phyloP scores from a whole-genome alignment of 2,329 filamentous ascomycete species.

The Scedosporium aurantiacum region DNA sequence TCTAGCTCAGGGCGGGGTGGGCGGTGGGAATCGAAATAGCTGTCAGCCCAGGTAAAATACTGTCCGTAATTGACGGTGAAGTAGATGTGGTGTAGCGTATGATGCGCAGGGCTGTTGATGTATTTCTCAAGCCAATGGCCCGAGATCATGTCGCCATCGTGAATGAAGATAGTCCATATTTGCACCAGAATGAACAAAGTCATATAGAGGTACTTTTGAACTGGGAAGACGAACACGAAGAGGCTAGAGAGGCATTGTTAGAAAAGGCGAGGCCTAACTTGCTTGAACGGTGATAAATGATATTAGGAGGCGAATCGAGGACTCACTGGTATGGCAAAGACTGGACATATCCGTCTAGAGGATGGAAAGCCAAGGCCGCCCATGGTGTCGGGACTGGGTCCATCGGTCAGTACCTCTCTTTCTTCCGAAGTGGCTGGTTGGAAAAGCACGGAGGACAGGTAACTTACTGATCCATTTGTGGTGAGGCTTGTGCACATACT shows the following conservation, averaged over 20 bases:
- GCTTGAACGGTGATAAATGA: too few relatives aligned
- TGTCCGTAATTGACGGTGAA: conserved; percentile 39
- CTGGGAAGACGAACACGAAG: conserved; percentile 32
- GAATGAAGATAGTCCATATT: conserved; percentile 38
- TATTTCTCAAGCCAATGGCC: conserved; percentile 34
- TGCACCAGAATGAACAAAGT: conserved; percentile 32
- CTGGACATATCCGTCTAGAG: conserved; percentile 33
- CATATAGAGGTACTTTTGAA: conserved; percentile 34
- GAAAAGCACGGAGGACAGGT: background rate
- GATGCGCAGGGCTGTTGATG: conserved; percentile 36
- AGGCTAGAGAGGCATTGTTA: conserved; percentile 16
- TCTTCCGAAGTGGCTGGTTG: background rate
- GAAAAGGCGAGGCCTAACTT: background rate
- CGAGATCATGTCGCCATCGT: conserved; percentile 37
- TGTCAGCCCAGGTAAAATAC: conserved; percentile 37
- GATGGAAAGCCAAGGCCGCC: conserved; percentile 36
- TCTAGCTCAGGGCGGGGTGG: conserved; percentile 31
- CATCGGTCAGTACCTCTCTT: background rate
- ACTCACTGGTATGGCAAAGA: conserved; percentile 34
- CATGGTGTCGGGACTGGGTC: conserved; percentile 31
- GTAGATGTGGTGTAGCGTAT: conserved; percentile 38
- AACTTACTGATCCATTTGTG: conserved; percentile 36
- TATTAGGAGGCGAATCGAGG: background rate
- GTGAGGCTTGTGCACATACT: conserved; percentile 36
- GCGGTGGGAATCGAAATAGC: conserved; percentile 31